Evolutionary conservation across 768 basidiomycete species (phyloP).

Genomic region (Psilocybe sp.): DNA sequence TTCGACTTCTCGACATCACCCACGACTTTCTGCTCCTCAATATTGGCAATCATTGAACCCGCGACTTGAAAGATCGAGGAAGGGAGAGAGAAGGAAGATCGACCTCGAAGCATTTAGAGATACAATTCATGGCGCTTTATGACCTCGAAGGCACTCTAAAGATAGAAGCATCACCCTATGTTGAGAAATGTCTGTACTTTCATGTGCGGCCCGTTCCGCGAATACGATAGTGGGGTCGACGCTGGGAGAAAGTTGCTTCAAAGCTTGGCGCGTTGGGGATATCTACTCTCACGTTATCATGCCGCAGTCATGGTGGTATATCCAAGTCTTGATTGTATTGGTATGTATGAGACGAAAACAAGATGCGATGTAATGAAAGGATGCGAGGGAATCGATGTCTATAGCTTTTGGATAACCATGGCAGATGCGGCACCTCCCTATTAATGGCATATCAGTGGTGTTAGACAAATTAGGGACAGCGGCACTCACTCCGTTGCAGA

Average conservation of each 20-base stretch:
- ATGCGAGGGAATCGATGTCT: slow-evolving; percentile 27
- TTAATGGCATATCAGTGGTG: slow-evolving; percentile 12
- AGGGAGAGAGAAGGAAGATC: slow-evolving; percentile 3
- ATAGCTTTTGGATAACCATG: slow-evolving; percentile 84
- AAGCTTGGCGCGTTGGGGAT: too few species aligned
- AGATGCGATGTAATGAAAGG: slow-evolving; percentile 2
- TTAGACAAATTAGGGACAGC: slow-evolving; percentile 3
- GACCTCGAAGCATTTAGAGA: slow-evolving; percentile 1
- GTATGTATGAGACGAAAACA: neutral
- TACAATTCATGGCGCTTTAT: slow-evolving; percentile 1
- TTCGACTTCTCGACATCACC: slow-evolving; percentile 14
- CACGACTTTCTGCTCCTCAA: slow-evolving; percentile 14
- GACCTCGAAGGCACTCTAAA: slow-evolving; percentile 11
- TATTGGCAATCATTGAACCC: slow-evolving; percentile 11
- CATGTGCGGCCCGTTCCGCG: too few species aligned
- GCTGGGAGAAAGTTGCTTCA: too few species aligned
- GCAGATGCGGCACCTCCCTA: slow-evolving; percentile 94
- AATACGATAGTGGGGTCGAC: too few species aligned
- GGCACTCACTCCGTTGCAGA: slow-evolving; percentile 90
- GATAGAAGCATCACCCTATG: slow-evolving; percentile 2
- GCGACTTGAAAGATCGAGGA: neutral
- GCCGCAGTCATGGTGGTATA: slow-evolving; percentile 1
- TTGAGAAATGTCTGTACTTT: too few species aligned
- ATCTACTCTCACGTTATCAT: slow-evolving; percentile 11
- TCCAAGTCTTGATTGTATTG: too few species aligned